Percentiles rank a stretch among this genome's conserved stretches.
Conservation (phyloP, 305 asterid species). For the Euphrasia arctica region DNA sequence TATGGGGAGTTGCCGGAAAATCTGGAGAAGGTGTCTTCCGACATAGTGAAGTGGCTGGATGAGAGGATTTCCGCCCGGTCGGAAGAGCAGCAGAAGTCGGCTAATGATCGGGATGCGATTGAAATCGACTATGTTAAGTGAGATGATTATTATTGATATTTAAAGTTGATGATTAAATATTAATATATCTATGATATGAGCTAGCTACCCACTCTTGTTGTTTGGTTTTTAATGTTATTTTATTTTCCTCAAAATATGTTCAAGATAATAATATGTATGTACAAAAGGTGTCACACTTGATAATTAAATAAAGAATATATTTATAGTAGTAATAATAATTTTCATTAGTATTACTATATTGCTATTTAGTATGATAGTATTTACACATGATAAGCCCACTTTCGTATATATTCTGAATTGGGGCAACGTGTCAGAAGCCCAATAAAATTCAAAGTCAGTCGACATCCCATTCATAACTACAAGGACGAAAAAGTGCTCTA, state of each 20-base stretch:
- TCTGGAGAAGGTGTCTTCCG: conserved; percentile 44
- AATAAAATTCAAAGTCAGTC: no score
- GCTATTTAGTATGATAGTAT: no score
- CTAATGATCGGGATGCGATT: conserved; percentile 31
- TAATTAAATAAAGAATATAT: no score
- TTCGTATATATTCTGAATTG: no score
- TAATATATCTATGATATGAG: no score
- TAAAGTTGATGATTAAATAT: not conserved
- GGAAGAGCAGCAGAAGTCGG: conserved; percentile 44
- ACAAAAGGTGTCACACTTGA: not conserved
- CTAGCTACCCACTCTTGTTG: not conserved
- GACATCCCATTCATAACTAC: no score
- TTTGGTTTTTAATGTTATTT: not conserved
- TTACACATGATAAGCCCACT: no score
- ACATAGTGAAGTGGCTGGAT: conserved; percentile 47
- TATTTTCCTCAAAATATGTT: no score
- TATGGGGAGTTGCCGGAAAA: conserved; percentile 58
- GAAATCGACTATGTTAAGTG: not conserved
- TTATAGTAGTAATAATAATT: no score
- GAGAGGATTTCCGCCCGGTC: conserved; percentile 22
- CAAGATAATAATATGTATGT: not conserved
- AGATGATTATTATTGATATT: not conserved
- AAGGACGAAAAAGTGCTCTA: no score
- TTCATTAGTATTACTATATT: no score
- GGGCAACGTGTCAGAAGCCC: no score